These are phyloP conservation scores for Terana coerulea DNA, from an alignment of 768 basidiomycete genomes.

Conservation along the genomic window DNA sequence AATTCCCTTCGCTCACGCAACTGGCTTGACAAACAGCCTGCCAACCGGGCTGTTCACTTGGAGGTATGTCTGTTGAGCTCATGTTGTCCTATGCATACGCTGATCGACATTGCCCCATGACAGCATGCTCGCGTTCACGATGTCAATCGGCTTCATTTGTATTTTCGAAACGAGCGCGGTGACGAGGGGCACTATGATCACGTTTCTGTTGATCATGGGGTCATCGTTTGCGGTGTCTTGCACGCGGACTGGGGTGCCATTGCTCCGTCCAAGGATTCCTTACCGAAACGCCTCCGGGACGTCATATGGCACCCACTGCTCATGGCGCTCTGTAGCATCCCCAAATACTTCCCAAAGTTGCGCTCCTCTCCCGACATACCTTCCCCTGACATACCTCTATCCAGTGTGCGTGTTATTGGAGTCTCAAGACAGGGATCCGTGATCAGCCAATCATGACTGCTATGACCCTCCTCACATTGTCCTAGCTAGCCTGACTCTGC, in stretches of 20 bases:
- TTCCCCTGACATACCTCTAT: no score
- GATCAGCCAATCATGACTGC: no score
- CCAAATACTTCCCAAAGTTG: no score
- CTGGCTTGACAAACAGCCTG: neutral
- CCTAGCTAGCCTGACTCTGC: no score
- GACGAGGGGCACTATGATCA: neutral
- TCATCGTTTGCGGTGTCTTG: neutral
- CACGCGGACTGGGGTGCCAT: conserved; percentile 7
- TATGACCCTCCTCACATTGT: no score
- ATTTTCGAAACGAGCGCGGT: neutral
- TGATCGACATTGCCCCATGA: neutral
- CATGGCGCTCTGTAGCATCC: no score
- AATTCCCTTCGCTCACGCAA: neutral
- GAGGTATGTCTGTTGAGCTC: conserved; percentile 28
- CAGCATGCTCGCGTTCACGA: conserved; percentile 10
- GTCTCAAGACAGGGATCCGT: no score
- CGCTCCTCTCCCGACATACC: no score
- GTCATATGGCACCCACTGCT: no score
- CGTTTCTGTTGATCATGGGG: neutral
- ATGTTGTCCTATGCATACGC: conserved; percentile 25
- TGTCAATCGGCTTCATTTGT: conserved; percentile 4
- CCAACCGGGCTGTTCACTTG: conserved; percentile 8
- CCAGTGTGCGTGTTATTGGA: no score
- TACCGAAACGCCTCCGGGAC: neutral
- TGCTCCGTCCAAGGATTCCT: neutral